Conservation (phyloP, 2,329 filamentous ascomycete genomes). For the Colletotrichum salicis region DNA sequence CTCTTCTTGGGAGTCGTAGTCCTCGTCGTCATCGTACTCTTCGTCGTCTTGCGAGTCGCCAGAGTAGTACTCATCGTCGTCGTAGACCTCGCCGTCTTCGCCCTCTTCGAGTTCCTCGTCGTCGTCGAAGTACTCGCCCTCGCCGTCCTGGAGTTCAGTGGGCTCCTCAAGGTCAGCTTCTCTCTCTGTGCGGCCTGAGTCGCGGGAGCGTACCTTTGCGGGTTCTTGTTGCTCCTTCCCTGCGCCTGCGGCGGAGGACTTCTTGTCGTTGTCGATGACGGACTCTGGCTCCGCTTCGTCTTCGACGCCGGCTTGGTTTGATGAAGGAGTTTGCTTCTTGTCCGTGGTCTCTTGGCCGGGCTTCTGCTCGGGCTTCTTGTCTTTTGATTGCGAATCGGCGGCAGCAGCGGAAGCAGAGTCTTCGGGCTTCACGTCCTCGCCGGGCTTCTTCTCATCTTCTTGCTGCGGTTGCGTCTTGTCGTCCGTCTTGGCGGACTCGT, state of each 20-base stretch:
- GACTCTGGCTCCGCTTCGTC: constrained; percentile 36
- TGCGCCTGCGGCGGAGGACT: not conserved
- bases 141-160: constrained; percentile 10
- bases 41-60: constrained; percentile 36
- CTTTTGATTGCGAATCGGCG: constrained; percentile 17
- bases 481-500: not conserved
- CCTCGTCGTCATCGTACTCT: constrained; percentile 39
- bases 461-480: constrained; percentile 7
- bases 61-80: constrained; percentile 35
- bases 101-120: constrained; percentile 32
- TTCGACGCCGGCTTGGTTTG: constrained; percentile 37
- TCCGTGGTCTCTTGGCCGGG: constrained; percentile 38
- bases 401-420: not conserved
- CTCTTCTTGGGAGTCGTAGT: constrained; percentile 34
- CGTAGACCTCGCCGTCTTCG: constrained; percentile 28
- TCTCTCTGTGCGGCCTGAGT: constrained; percentile 10
- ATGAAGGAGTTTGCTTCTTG: constrained; percentile 35
- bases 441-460: constrained; percentile 19
- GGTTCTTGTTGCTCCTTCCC: constrained; percentile 35
- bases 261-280: constrained; percentile 20
- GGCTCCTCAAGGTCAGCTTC: constrained; percentile 27
- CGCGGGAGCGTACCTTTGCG: constrained; percentile 22
- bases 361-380: constrained; percentile 36
- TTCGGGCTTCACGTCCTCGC: constrained; percentile 1
- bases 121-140: constrained; percentile 34